These are phyloP conservation scores for Apiotrichum gracile DNA, from an alignment of 1,284 basidiomycete genomes.

Conservation along the genomic window DNA sequence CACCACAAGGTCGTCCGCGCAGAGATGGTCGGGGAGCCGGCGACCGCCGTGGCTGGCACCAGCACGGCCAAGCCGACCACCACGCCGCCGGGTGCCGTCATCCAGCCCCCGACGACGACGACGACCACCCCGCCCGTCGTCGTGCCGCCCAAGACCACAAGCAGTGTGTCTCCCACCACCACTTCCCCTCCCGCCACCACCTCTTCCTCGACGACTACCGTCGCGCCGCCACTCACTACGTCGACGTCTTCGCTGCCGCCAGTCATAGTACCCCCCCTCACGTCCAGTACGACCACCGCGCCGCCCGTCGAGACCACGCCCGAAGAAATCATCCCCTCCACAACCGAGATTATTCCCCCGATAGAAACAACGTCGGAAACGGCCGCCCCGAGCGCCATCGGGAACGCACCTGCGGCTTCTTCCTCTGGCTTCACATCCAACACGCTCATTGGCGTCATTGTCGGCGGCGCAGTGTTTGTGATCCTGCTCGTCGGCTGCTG, in stretches of 20 bases:
- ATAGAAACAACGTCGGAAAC: neutral
- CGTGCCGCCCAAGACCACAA: too few species aligned
- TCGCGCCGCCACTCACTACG: neutral
- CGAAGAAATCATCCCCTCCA: neutral
- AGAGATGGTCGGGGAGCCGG: too few species aligned
- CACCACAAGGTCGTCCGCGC: too few species aligned
- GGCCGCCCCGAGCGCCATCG: neutral
- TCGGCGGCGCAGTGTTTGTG: constrained; percentile 5
- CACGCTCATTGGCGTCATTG: constrained; percentile 4
- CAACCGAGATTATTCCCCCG: neutral
- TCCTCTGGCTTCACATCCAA: neutral
- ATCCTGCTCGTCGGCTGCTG: neutral
- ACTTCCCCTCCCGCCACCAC: neutral
- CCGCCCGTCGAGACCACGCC: too few species aligned
- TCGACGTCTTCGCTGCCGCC: neutral
- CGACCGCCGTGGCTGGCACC: too few species aligned
- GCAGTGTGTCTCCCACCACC: neutral
- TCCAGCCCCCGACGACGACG: too few species aligned
- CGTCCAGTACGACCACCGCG: too few species aligned
- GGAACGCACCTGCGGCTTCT: neutral
- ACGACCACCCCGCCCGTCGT: too few species aligned
- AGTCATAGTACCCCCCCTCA: too few species aligned
- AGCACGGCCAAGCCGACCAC: too few species aligned
- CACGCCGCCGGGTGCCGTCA: too few species aligned
- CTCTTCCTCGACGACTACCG: neutral